Base-by-base conservation (phyloP, 2,329 filamentous ascomycete genomes). In the Fusarium buxicola region DNA sequence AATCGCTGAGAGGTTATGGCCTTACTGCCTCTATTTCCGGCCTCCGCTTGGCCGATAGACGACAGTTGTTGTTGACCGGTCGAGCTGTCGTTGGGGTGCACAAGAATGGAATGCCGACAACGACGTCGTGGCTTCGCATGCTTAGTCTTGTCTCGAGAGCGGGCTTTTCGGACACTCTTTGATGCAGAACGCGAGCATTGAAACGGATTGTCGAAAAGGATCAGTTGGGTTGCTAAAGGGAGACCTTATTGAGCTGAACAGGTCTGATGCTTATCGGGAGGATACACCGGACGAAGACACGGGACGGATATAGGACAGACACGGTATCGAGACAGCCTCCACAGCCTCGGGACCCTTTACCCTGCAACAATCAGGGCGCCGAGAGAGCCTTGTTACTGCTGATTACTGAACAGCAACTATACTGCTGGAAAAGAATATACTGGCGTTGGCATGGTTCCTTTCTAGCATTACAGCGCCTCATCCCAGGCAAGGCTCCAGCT, bases 11-110 rank as follows among this genome's bases (percentile, higher is more conserved):
- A 43, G 48, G 36, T 38, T 21, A 25, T 15, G 32, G 34, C 28
- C 27, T 51, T 21, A 25, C 31, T 51, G 32, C 15, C 28, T 18
- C 40, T 44, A 13, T 49, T 60, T 38, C 50, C 15, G 31, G 15
- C 18, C 21, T 53, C 43, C 18, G 32, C 32, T 46, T 66, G 45
- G 49, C 49, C 46, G 45, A 49, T 27, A 30, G 25, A 31, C 31
- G 48, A 36, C 25, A 43, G 27, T 35, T 41, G 34, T 30, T 27
- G 49, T 69, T 69, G 63, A 68, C 63, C 63, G 66, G 63, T 67
- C 53, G 48, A 34, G 38, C 48, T 60, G 25, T 32, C 13, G 25
- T 57, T 58, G 54, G 60, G 31, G 63, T 24, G 53, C 44, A 65
- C 60, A 63, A 51, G 55, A 47, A 50, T 58, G 49, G 48, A 32